Evolutionary conservation across 2,329 filamentous ascomycete genomes (phyloP), one percentile per base, ranked within the genome.

Genomic region (Thermoascus crustaceus): DNA sequence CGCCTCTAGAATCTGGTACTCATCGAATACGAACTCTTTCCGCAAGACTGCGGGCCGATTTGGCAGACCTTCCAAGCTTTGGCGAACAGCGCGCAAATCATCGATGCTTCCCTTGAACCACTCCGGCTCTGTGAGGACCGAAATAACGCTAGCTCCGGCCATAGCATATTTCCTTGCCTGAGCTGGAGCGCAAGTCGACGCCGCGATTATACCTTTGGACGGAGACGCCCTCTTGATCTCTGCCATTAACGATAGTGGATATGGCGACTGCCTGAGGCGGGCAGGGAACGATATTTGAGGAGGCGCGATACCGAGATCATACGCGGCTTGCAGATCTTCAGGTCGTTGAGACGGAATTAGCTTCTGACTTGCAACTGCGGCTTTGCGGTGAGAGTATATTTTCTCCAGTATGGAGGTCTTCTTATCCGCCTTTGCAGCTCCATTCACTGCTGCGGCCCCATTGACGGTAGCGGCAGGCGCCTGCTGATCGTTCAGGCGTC

Each of bases 41-140:
- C 93, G 80, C 19, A 98, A 67, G 8, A 98, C 76, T 2, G 89
- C 93, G 2, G 91, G 93, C 34, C 91, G 76, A 57, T 95, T 93
- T 1, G 85, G 81, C 80, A 98, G 87, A 8, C 83, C 82, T 49
- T 87, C 78, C n/a, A 98, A 68, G 32, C 85, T 87, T 60, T 89
- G 84, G 29, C 91, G 78, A 19, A 96, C 91, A 21, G 82, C 78
- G 41, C 84, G 78, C 35, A 98, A 67, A 57, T 98, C 91, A 39
- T 98, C 89, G 41, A 98, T 88, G 61, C 83, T 94, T 31, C 91
- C 91, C 66, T 95, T 96, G 71, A 98, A 98, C 91, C 91, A 98
- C 55, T 96, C 84, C 0, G 93, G 91, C 63, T 98, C 91, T 0
- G 91, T 98, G 30, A 98, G 74, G n/a, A 98, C 91, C 1, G 91